Evolutionary conservation across 306 rosid genomes (phyloP).

Genomic region (Cicer chorassanicum): DNA sequence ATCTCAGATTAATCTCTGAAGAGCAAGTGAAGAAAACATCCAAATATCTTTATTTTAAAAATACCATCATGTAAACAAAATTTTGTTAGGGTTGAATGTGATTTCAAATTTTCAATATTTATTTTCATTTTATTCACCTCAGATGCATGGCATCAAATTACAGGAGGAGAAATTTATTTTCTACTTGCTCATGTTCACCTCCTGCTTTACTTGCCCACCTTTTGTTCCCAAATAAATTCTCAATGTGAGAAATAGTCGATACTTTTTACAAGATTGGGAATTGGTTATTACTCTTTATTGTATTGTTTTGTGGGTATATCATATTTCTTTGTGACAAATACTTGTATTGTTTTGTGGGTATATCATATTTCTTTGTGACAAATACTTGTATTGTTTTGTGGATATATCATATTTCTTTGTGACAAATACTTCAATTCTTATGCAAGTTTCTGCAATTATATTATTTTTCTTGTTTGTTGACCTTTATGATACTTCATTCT

Average conservation of each 20-base stretch:
- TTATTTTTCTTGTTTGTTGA: constrained; percentile 2
- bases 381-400: constrained; percentile 5
- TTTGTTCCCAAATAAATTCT: constrained; percentile 14
- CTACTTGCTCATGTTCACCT: constrained; percentile 1
- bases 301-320: constrained; percentile 8
- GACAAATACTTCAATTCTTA: constrained; percentile 2
- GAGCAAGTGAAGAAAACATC: constrained; percentile 15
- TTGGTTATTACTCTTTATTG: background rate
- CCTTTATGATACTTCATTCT: constrained; percentile 10
- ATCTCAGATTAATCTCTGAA: background rate
- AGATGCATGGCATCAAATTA: constrained; percentile 8
- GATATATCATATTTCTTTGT: constrained; percentile 19
- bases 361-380: constrained; percentile 23
- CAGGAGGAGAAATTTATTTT: background rate
- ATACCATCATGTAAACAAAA: background rate
- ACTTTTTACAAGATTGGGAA: background rate
- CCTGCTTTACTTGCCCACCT: background rate
- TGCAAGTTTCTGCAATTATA: constrained; percentile 21
- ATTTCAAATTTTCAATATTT: background rate
- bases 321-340: constrained; percentile 11
- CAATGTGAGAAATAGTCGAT: background rate
- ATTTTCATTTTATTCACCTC: background rate
- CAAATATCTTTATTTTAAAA: constrained; percentile 3
- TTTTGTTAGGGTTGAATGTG: background rate
- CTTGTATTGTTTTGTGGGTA: background rate